Evolutionary conservation across 768 basidiomycete genomes (phyloP).

Genomic region (Suillus fuscotomentosus): DNA sequence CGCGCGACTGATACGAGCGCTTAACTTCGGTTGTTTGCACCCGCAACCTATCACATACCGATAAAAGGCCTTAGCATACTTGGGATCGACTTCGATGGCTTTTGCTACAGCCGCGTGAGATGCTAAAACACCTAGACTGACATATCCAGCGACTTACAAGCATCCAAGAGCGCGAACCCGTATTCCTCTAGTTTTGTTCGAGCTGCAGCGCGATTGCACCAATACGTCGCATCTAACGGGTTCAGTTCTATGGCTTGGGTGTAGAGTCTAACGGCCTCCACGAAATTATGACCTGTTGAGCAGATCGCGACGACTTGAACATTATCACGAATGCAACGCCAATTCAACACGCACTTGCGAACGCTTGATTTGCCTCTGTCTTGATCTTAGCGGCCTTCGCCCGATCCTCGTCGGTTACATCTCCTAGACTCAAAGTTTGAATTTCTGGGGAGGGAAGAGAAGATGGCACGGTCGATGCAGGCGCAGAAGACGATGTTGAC

Average conservation of each 20-base stretch:
- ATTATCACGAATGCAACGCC: not conserved
- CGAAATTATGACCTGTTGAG: conserved; percentile 69
- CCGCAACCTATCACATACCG: conserved; percentile 43
- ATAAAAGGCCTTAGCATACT: conserved; percentile 89
- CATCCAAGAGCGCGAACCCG: conserved; percentile 88
- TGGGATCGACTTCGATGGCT: conserved; percentile 85
- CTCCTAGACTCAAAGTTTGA: conserved; percentile 46
- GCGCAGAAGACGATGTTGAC: conserved; percentile 25
- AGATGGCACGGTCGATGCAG: conserved; percentile 51
- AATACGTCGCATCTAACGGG: conserved; percentile 84
- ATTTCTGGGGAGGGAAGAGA: conserved; percentile 61
- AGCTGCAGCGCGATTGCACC: conserved; percentile 92
- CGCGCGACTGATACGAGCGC: conserved; percentile 59
- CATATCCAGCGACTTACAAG: conserved; percentile 52
- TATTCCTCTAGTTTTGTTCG: conserved; percentile 93
- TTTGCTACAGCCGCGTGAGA: conserved; percentile 47
- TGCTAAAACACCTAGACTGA: not conserved
- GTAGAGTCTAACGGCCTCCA: conserved; percentile 74
- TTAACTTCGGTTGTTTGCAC: not conserved
- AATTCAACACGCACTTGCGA: conserved; percentile 53
- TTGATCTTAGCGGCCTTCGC: conserved; percentile 73
- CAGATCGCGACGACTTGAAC: conserved; percentile 2
- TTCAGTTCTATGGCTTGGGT: conserved; percentile 84
- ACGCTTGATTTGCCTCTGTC: conserved; percentile 85
- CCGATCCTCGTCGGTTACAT: conserved; percentile 71